phyloP scores from a whole-genome alignment of 495 filamentous ascomycete species.

The Xylaria bambusicola region DNA sequence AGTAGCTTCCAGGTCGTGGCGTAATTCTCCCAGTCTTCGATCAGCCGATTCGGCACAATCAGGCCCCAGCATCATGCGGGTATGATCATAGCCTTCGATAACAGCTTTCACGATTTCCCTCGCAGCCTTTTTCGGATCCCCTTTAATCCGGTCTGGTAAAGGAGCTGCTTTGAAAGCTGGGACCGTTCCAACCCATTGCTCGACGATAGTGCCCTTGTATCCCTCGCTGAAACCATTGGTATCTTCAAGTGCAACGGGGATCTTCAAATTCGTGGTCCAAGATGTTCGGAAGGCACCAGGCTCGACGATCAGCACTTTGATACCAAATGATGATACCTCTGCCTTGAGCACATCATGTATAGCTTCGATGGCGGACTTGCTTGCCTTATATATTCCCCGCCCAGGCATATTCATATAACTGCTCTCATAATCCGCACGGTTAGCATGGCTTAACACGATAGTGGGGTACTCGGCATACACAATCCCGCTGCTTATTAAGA shows the following conservation, averaged over 20 bases:
- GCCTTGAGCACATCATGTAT: constrained; percentile 38
- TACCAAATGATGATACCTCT: constrained; percentile 47
- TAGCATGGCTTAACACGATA: neutral
- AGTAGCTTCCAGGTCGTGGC: constrained; percentile 4
- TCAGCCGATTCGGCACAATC: constrained; percentile 4
- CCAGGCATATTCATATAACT: constrained; percentile 16
- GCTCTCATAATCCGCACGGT: neutral
- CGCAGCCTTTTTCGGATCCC: constrained; percentile 47
- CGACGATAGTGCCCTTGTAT: constrained; percentile 21
- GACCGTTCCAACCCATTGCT: constrained; percentile 8
- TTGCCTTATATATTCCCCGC: constrained; percentile 42
- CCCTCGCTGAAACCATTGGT: constrained; percentile 20
- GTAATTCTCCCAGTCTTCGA: neutral
- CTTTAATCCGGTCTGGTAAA: constrained; percentile 18
- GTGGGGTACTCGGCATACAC: constrained; percentile 39
- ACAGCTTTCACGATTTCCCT: constrained; percentile 42
- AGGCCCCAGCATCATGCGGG: constrained; percentile 12
- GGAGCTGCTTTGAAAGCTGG: neutral
- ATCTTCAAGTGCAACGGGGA: constrained; percentile 25
- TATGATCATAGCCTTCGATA: constrained; percentile 14
- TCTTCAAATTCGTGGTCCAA: constrained; percentile 24
- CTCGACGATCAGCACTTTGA: constrained; percentile 49
- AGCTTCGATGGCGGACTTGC: constrained; percentile 46
- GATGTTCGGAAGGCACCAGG: constrained; percentile 46
- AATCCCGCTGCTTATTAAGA: constrained; percentile 49